Base-by-base conservation (phyloP, 805 yeast species). In the Candida verbasci region DNA sequence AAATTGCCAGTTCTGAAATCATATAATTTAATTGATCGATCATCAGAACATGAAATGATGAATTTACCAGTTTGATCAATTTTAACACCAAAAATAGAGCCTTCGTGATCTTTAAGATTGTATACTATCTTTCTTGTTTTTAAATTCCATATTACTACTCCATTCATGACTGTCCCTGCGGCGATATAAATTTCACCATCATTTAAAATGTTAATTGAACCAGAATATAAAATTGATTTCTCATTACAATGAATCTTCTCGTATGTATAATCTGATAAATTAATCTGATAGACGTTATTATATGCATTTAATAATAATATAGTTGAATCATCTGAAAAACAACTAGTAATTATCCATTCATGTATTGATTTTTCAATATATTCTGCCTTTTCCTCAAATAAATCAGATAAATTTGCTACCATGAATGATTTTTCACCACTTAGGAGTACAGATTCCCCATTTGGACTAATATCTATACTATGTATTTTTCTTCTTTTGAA, bases 151-250 rank as follows among this genome's bases (percentile, higher is more conserved):
- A 88, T 63, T 3, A 85, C 62, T 2, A 86, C 80, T 10, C 97
- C 96, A 32, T 82, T 81, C 80, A 89, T 80, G 2, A 91, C 97
- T 0, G 98, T 91, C 17, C 98, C 98, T 0, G 96, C 89, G 18
- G 87, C 87, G 10, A 87, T 69, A 4, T 73, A 53, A 0, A 81
- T 73, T 24, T 58, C 55, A 5, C 61, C 66, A 9, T 57, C 53
- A 3, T 56, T 40, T 12, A 74, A 46, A 1, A 72, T 72, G 36
- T 68, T 69, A 25, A 91, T 74, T 2, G 86, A 70, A 0, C 97
- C 98, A 5, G 96, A 86, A 54, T 93, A 93, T 24, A 93, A 65
- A 31, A 91, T 82, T 1, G 95, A 84, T 45, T 83, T 80, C 58
- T 86, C 94, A 14, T 72, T 72, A 49, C 80, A 76, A 17, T 75